These are phyloP conservation scores for Cladosporium halotolerans DNA, from an alignment of 2,329 filamentous ascomycete genomes.

Conservation along the genomic window DNA sequence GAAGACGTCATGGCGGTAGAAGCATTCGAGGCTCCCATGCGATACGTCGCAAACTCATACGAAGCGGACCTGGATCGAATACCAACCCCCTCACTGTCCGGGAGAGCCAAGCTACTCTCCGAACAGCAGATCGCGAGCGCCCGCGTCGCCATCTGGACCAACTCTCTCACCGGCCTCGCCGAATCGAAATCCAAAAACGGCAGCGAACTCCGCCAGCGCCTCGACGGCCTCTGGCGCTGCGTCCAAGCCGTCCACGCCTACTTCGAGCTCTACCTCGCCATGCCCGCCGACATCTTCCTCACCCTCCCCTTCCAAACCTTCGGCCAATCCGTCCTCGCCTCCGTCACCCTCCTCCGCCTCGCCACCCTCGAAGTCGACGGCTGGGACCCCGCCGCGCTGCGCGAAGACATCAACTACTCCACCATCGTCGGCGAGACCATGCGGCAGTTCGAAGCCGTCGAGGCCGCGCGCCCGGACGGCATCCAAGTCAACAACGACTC, in stretches of 20 bases:
- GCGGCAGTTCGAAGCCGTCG: slow-evolving; percentile 14
- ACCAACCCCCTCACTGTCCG: slow-evolving; percentile 12
- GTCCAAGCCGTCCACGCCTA: slow-evolving; percentile 21
- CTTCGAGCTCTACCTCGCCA: slow-evolving; percentile 22
- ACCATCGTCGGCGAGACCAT: slow-evolving; percentile 20
- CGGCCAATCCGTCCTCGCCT: slow-evolving; percentile 26
- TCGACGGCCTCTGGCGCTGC: slow-evolving; percentile 23
- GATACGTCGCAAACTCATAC: slow-evolving; percentile 24
- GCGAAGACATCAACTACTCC: slow-evolving; percentile 18
- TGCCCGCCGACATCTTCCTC: slow-evolving; percentile 22
- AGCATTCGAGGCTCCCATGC: slow-evolving; percentile 20
- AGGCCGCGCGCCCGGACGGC: slow-evolving; percentile 16
- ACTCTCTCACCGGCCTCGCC: slow-evolving; percentile 22
- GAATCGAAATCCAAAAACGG: slow-evolving; percentile 19
- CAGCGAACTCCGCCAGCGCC: slow-evolving; percentile 14
- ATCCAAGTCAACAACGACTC: slow-evolving; percentile 23
- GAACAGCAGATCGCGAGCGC: slow-evolving; percentile 23
- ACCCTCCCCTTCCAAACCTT: slow-evolving; percentile 25
- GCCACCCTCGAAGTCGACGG: slow-evolving; percentile 26
- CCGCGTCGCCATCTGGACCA: slow-evolving; percentile 24
- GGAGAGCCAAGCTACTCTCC: slow-evolving; percentile 18
- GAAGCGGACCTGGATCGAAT: slow-evolving; percentile 24
- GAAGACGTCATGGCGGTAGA: slow-evolving; percentile 22
- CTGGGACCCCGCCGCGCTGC: slow-evolving; percentile 22
- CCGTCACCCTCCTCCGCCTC: slow-evolving; percentile 25